Evolutionary conservation across 1,284 basidiomycete genomes (phyloP).

Genomic region (Puccinia novopanici): DNA sequence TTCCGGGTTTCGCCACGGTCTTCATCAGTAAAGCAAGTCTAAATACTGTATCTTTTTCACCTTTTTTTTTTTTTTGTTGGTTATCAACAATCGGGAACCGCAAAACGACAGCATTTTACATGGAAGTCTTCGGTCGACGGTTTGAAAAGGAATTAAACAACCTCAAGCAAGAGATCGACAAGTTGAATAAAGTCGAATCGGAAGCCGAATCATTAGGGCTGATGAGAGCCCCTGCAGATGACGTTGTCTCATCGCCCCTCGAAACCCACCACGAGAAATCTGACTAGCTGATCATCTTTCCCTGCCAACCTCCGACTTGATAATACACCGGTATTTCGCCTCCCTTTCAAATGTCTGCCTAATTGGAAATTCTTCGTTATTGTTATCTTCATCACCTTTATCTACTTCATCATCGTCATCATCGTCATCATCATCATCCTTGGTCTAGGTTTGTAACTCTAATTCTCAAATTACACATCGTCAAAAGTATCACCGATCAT

Average conservation of each 20-base stretch:
- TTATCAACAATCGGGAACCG: background rate
- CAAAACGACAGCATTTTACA: conserved; percentile 42
- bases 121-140: conserved; percentile 55
- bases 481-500: conserved; percentile 1
- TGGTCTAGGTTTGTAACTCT: background rate
- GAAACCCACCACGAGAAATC: conserved; percentile 6
- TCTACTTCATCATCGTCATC: background rate
- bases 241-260: background rate
- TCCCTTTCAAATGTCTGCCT: background rate
- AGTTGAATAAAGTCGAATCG: conserved; percentile 25
- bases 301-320: background rate
- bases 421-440: background rate
- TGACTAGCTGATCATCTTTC: background rate
- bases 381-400: background rate
- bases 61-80: conserved; percentile 42
- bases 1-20: background rate
- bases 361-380: conserved; percentile 6
- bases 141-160: conserved; percentile 56
- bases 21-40: background rate
- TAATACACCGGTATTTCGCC: no score
- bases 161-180: conserved; percentile 55
- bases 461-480: background rate
- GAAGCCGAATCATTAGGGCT: conserved; percentile 16
- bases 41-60: background rate
- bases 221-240: background rate